Percentiles rank a stretch among this genome's conserved stretches.
Evolutionary conservation across 129 eudicot species (phyloP).

Genomic region (Flaveria linearis): DNA sequence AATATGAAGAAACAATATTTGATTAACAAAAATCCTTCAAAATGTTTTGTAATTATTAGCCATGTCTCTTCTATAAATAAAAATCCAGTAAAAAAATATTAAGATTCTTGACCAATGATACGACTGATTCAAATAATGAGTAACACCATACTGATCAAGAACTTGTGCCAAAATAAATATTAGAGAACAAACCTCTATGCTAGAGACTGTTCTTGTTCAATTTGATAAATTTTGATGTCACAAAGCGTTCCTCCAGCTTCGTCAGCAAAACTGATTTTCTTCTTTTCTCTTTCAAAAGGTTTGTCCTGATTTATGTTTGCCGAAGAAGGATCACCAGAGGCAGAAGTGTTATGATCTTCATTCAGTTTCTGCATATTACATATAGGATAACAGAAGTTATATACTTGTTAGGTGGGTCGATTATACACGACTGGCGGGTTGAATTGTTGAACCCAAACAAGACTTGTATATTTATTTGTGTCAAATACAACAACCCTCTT

Average conservation of each 20-base stretch:
- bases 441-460: no score
- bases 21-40: slow-evolving; percentile 5
- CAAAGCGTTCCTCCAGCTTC: slow-evolving; percentile 90
- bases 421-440: no score
- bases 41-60: background rate
- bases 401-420: background rate
- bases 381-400: background rate
- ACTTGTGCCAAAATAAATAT: background rate
- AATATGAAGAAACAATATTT: background rate
- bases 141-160: background rate
- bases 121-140: background rate
- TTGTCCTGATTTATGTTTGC: slow-evolving; percentile 31
- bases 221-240: slow-evolving; percentile 57
- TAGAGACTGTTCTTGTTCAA: slow-evolving; percentile 28
- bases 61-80: background rate
- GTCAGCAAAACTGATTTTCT: slow-evolving; percentile 79
- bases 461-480: no score
- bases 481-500: no score
- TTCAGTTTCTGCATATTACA: slow-evolving; percentile 46
- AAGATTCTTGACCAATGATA: background rate
- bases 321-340: slow-evolving; percentile 25
- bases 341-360: slow-evolving; percentile 30
- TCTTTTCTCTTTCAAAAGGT: slow-evolving; percentile 41
- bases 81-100: background rate
- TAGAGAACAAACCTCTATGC: background rate